Conservation (phyloP, 2,329 filamentous ascomycete genomes). For the Nemania abortiva region DNA sequence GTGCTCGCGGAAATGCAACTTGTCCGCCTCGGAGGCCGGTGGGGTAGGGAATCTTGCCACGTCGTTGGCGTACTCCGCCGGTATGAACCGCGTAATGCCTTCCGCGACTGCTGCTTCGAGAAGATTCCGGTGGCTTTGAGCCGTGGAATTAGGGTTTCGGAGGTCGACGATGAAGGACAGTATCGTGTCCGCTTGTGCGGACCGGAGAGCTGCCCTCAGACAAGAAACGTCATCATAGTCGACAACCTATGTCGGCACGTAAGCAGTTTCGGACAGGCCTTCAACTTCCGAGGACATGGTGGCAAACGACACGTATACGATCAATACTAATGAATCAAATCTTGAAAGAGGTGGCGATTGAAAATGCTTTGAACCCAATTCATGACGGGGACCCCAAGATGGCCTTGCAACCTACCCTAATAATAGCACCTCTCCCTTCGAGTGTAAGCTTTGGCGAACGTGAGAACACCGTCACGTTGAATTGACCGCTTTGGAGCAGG, state of each 20-base stretch:
- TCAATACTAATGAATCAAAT: neutral
- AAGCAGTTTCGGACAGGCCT: neutral
- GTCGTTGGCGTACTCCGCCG: constrained; percentile 7
- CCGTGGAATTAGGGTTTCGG: neutral
- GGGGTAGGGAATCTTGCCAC: neutral
- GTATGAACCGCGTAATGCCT: neutral
- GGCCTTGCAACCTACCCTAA: neutral
- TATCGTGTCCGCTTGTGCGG: constrained; percentile 5
- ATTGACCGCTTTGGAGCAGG: neutral
- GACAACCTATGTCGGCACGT: neutral
- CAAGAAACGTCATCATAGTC: constrained; percentile 11
- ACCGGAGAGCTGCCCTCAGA: constrained; percentile 2
- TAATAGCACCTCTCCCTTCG: neutral
- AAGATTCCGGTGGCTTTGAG: constrained; percentile 1
- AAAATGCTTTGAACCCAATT: neutral
- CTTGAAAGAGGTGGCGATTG: neutral
- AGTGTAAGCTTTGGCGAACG: neutral
- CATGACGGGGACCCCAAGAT: too few species aligned
- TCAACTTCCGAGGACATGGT: neutral
- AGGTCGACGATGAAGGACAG: constrained; percentile 12
- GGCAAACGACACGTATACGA: neutral
- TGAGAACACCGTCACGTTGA: neutral
- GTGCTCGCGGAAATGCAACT: constrained; percentile 6
- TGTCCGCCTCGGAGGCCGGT: neutral
- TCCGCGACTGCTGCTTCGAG: neutral